phyloP scores from a whole-genome alignment of 2,329 filamentous ascomycete genomes.

The Xylariaceae sp. region DNA sequence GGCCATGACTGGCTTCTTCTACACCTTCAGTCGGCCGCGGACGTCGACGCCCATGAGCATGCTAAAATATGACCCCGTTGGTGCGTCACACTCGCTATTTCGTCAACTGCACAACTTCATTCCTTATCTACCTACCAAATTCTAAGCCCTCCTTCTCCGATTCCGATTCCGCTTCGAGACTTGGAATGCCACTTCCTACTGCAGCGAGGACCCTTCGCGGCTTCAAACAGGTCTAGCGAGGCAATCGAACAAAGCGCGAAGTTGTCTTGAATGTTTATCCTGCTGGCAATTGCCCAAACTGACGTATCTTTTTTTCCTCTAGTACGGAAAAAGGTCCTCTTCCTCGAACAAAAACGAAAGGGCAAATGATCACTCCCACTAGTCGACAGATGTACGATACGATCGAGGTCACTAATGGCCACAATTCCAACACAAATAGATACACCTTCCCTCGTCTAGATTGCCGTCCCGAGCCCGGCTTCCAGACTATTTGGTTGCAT shows the following conservation, averaged over 20 bases:
- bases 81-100: conserved; percentile 45
- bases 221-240: too few species aligned
- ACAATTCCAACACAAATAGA: too few species aligned
- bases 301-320: conserved; percentile 5
- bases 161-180: too few species aligned
- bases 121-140: not conserved
- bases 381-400: conserved; percentile 10
- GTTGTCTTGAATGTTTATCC: too few species aligned
- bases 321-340: conserved; percentile 95
- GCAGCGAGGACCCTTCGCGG: too few species aligned
- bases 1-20: conserved; percentile 98
- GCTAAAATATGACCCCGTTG: conserved; percentile 97
- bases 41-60: conserved; percentile 83
- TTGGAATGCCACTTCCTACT: too few species aligned
- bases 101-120: not conserved
- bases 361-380: conserved; percentile 43
- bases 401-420: too few species aligned
- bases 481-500: not conserved
- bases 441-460: too few species aligned
- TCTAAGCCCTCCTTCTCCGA: too few species aligned
- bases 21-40: conserved; percentile 81
- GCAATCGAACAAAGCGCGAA: too few species aligned
- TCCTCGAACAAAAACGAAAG: conserved; percentile 87
- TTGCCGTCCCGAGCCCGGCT: too few species aligned
- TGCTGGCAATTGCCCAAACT: too few species aligned